phyloP scores from a whole-genome alignment of 1,284 basidiomycete genomes.

The Marasmius oreades region DNA sequence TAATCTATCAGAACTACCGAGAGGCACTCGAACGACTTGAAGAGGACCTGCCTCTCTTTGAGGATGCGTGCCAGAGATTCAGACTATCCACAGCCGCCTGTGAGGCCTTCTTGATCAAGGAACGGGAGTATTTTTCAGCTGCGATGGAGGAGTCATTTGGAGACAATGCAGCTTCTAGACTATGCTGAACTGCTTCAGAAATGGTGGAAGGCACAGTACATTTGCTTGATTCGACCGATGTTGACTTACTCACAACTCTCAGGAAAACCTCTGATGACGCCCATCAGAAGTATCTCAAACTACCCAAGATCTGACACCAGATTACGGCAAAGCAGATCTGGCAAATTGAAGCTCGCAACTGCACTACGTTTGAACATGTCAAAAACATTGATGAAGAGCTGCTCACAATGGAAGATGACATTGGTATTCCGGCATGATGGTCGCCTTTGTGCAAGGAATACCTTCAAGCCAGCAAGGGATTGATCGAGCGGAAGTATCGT shows the following conservation, averaged over 20 bases:
- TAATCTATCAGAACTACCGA: conserved; percentile 16
- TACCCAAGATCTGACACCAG: background rate
- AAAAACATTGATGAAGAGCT: background rate
- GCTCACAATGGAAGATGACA: conserved; percentile 8
- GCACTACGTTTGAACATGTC: background rate
- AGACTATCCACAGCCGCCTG: conserved; percentile 15
- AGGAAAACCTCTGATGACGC: background rate
- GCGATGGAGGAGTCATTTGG: conserved; percentile 13
- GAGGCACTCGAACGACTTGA: conserved; percentile 20
- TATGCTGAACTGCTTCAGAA: conserved; percentile 19
- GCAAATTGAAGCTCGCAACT: conserved; percentile 4
- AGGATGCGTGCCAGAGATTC: background rate
- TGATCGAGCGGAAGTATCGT: conserved; percentile 16
- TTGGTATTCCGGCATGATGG: conserved; percentile 16
- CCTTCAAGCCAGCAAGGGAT: background rate
- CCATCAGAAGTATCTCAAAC: background rate
- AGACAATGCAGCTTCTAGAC: conserved; percentile 5
- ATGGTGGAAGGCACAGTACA: conserved; percentile 11
- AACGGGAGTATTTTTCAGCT: conserved; percentile 18
- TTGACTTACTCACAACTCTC: background rate
- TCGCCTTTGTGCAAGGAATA: conserved; percentile 8
- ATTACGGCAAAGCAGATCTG: background rate
- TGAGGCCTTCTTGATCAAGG: conserved; percentile 17
- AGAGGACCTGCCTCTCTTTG: conserved; percentile 5
- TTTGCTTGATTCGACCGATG: conserved; percentile 1